Conservation (phyloP, 2,329 filamentous ascomycete genomes). For the Stagonosporopsis rhizophila region DNA sequence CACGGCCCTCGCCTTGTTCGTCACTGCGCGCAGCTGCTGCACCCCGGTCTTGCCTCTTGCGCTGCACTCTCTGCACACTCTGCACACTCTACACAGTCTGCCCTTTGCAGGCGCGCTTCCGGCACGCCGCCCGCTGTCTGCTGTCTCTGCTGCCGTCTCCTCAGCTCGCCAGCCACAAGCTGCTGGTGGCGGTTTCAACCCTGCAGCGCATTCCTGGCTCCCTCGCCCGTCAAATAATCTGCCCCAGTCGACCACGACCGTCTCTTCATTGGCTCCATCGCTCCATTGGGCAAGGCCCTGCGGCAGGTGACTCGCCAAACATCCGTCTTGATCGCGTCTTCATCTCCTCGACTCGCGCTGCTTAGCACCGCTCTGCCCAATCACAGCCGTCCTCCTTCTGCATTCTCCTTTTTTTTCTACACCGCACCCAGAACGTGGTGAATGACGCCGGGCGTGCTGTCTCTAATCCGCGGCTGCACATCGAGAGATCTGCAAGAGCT, state of each 20-base stretch:
- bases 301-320: slow-evolving; percentile 36
- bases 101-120: neutral
- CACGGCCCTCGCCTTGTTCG: slow-evolving; percentile 18
- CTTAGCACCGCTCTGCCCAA: slow-evolving; percentile 24
- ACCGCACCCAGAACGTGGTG: neutral
- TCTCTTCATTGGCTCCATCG: slow-evolving; percentile 18
- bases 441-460: neutral
- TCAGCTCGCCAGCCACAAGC: slow-evolving; percentile 13
- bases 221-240: slow-evolving; percentile 12
- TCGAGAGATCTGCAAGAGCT: slow-evolving; percentile 19
- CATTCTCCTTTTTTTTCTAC: slow-evolving; percentile 26
- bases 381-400: slow-evolving; percentile 19
- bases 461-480: slow-evolving; percentile 1
- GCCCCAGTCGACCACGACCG: slow-evolving; percentile 24
- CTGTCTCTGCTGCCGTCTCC: neutral
- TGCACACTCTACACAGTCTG: neutral
- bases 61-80: slow-evolving; percentile 17
- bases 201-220: slow-evolving; percentile 20
- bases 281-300: slow-evolving; percentile 23
- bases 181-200: slow-evolving; percentile 23
- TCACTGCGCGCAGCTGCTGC: slow-evolving; percentile 20
- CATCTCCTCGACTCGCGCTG: slow-evolving; percentile 47
- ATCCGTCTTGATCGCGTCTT: slow-evolving; percentile 38
- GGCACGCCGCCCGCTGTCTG: neutral
- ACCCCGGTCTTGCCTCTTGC: neutral